Conservation (phyloP, 2,329 filamentous ascomycete genomes). For the Scedosporium boydii region DNA sequence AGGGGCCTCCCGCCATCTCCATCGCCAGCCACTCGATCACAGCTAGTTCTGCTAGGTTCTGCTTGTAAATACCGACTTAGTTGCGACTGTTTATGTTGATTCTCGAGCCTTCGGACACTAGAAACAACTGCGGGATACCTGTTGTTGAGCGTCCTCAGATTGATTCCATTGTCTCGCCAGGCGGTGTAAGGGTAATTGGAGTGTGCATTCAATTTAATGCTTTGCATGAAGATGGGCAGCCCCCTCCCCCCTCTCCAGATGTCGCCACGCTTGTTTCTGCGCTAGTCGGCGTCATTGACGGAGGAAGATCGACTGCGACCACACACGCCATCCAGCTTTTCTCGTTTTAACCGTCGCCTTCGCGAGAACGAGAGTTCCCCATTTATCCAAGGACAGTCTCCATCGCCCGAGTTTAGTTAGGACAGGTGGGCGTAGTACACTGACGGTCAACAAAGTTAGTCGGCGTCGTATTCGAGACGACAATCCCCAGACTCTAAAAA, state of each 20-base stretch:
- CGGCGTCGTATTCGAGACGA: no score
- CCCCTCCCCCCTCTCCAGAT: neutral
- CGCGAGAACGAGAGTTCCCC: neutral
- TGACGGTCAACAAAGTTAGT: neutral
- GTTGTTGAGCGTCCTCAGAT: no score
- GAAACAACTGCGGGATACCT: neutral
- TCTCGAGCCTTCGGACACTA: neutral
- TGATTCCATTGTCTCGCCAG: neutral
- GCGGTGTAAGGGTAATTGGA: neutral
- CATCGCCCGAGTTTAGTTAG: neutral
- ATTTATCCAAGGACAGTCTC: no score
- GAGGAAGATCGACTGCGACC: neutral
- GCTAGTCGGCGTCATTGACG: neutral
- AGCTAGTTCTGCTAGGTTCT: no score
- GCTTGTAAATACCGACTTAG: neutral
- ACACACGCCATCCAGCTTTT: neutral
- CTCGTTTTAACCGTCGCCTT: neutral
- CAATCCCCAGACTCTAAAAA: neutral
- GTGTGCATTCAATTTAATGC: neutral
- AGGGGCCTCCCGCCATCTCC: neutral
- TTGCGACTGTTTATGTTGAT: neutral
- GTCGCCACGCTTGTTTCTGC: neutral
- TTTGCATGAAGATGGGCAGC: neutral
- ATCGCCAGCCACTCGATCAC: neutral
- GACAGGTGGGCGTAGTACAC: neutral